phyloP scores from a whole-genome alignment of 805 yeast genomes.

The Tetrapisispora namnaoensis region DNA sequence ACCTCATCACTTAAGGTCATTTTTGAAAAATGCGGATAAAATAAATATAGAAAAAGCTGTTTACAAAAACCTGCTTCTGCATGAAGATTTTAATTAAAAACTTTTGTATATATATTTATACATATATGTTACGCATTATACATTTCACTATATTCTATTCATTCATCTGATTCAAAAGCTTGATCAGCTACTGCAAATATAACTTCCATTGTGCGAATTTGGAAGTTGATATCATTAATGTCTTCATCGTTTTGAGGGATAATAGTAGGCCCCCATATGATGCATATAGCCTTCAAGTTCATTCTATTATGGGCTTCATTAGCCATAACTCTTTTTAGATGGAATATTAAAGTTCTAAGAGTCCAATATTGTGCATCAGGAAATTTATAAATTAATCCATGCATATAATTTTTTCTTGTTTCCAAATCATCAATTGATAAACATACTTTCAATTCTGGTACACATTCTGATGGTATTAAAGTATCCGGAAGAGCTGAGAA shows the following conservation, averaged over 20 bases:
- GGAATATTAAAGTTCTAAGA: constrained; percentile 73
- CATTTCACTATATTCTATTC: background rate
- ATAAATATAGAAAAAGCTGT: background rate
- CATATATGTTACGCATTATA: background rate
- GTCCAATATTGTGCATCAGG: constrained; percentile 97
- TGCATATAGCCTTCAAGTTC: constrained; percentile 72
- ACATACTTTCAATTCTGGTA: constrained; percentile 37
- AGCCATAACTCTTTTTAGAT: constrained; percentile 62
- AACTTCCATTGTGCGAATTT: constrained; percentile 74
- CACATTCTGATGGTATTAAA: constrained; percentile 21
- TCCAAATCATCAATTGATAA: constrained; percentile 55
- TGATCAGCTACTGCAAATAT: constrained; percentile 75
- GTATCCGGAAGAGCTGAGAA: constrained; percentile 74
- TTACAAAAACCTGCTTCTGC: background rate
- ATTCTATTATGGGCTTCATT: constrained; percentile 62
- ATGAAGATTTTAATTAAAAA: background rate
- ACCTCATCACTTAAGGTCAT: too few relatives aligned
- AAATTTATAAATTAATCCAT: constrained; percentile 75
- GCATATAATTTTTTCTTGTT: constrained; percentile 63
- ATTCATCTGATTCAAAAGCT: constrained; percentile 53
- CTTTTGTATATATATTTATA: background rate
- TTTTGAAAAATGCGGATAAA: too few relatives aligned
- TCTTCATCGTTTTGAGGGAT: constrained; percentile 58
- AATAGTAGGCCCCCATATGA: constrained; percentile 91
- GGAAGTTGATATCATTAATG: constrained; percentile 64